A percentile compares a stretch with the other conserved stretches of the same genome.
Evolutionary conservation across 202 grass and related monocot species (phyloP).

Genomic region (Digitaria exilis): DNA sequence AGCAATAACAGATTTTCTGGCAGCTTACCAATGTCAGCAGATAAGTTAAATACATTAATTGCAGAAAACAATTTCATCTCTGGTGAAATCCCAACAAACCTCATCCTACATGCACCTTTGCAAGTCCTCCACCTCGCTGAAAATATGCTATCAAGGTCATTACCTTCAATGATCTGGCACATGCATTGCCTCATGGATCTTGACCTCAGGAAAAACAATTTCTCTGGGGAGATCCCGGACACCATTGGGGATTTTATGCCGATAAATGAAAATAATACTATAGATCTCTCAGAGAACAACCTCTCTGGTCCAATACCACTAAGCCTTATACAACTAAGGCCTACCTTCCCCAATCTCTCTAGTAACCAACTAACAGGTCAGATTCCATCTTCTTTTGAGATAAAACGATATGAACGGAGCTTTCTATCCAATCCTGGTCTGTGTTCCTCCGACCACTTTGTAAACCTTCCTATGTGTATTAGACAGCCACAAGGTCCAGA

Average conservation of each 20-base stretch:
- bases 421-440: conserved; percentile 51
- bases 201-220: conserved; percentile 45
- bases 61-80: conserved; percentile 38
- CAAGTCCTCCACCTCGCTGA: not conserved
- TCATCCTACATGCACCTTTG: not conserved
- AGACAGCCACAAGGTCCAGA: not conserved
- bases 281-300: conserved; percentile 50
- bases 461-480: not conserved
- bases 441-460: conserved; percentile 28
- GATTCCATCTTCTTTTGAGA: conserved; percentile 37
- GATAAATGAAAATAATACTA: not conserved
- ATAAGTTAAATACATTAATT: not conserved
- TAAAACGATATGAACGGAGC: conserved; percentile 33
- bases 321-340: not conserved
- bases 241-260: not conserved
- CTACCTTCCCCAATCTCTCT: conserved; percentile 41
- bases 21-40: not conserved
- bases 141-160: not conserved
- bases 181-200: not conserved
- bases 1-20: conserved; percentile 41
- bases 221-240: conserved; percentile 32
- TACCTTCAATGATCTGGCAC: conserved; percentile 5
- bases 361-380: conserved; percentile 40
- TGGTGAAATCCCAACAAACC: conserved; percentile 30
- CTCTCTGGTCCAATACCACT: conserved; percentile 37